Evolutionary conservation across 495 filamentous ascomycete species (phyloP), one percentile per base, ranked within the genome.

Genomic region (Aspergillus avenaceus): DNA sequence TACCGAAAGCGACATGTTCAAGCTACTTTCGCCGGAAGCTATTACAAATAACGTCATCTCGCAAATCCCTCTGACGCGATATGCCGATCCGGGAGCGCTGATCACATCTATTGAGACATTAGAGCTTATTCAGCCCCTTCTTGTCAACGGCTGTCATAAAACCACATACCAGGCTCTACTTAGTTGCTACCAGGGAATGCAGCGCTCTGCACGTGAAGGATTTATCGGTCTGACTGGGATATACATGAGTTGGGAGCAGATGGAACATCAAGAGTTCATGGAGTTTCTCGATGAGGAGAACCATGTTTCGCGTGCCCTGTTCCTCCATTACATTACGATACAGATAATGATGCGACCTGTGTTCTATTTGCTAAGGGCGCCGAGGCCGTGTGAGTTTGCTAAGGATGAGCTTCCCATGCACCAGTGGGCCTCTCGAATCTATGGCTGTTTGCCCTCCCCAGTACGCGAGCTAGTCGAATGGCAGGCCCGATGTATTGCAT

Each of bases 251-350:
- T 71, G 64, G 31, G 69, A 73, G 47, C 67, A 72, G 14, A 66
- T 82, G 55, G 66, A 73, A 6, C 74, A 83, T 55, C 61, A 64
- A 1, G 63, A 79, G 32, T 86, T 86, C 55, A 66, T 73, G 53
- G 54, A 55, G 5, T 71, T 84, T 34, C 68, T 81, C 52, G 68
- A 78, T 52, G 70, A 77, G 14, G 47, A 45, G 24, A 80, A 78
- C 56, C 67, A 72, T 50, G 61, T 73, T 11, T 64, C 67, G 5
- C 59, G 77, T 31, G 59, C 84, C n/a, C 58, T 86, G 7, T 72
- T 76, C 12, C 53, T 79, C 28, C 82, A 85, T 66, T 84, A 80
- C 66, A 73, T 84, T 32, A 70, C 78, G 7, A 44, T 84, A 14
- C 77, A 81, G 61, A 66, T 76, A 44, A 73, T 84, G 59, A 77